Evolutionary conservation across 805 yeast genomes (phyloP), one percentile per base, ranked within the genome.

Genomic region (Saturnispora bothae): DNA sequence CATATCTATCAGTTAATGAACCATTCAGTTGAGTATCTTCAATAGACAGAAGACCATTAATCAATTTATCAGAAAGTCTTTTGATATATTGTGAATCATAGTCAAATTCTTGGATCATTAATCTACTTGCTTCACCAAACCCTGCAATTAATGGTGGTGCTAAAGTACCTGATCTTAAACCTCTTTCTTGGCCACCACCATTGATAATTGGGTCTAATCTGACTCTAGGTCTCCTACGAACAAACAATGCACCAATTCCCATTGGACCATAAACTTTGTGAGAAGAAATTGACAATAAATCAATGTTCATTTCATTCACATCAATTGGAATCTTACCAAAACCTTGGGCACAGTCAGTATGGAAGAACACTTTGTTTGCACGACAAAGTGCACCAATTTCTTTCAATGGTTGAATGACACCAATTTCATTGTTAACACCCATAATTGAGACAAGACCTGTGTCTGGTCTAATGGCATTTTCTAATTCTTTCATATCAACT

Each of bases 151-250:
- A 69, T 17, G 97, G 95, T n/a, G 98, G 95, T 4, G 98, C 88
- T 56, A 92, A 71, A 21, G 98, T 92, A 44, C 98, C 98, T 4
- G 95, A 83, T 64, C 98, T 74, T 53, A 92, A 68, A 43, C 98
- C 98, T 67, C 98, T 81, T 66, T 92, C 98, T 66, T 92, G 98
- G 38, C 98, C 98, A 64, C 98, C 98, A 48, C 98, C 98, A 43
- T 86, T 81, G 49, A 92, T 83, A 39, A 92, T 68, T 17, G 98
- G 96, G 47, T 88, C 96, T 44, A 92, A 59, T 71, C 98, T 82
- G 35, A 92, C 98, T 64, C 98, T 79, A 45, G 98, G 98, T 63
- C 98, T 80, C 71, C 98, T 83, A 65, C 98, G 78, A 28, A 92
- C 89, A 55, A 72, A 92, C 49, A 88, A 69, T 8, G 98, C 98